Percentiles rank a stretch among this genome's conserved stretches.
Conservation (phyloP, 148 eudicot genomes). For the Gaultheria prostrata region DNA sequence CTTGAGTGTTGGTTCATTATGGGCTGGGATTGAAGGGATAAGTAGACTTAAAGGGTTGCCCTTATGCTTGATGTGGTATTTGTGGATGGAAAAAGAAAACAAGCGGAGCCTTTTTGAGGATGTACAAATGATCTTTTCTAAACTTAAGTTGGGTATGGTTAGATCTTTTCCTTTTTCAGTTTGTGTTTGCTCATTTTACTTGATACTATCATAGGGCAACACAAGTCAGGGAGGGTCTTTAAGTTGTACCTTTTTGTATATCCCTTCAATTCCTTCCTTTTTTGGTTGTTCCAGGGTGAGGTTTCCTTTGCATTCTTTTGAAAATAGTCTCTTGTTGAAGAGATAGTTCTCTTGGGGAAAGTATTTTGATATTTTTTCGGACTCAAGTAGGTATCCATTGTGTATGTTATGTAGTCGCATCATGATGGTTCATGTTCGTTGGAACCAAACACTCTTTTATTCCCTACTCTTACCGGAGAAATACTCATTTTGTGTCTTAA, state of each 20-base stretch:
- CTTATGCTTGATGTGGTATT: background rate
- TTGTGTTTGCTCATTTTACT: background rate
- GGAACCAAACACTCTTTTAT: background rate
- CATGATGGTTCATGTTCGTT: background rate
- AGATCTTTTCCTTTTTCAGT: background rate
- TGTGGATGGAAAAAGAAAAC: background rate
- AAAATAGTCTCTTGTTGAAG: too few relatives aligned
- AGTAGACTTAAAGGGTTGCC: background rate
- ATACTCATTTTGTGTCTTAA: too few relatives aligned
- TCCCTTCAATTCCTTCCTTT: background rate
- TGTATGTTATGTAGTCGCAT: background rate
- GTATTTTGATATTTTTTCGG: background rate
- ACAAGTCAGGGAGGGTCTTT: background rate
- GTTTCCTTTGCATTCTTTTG: too few relatives aligned
- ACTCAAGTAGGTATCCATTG: background rate
- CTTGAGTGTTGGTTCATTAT: background rate
- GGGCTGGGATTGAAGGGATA: background rate
- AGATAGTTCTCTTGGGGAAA: background rate
- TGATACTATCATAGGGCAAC: background rate
- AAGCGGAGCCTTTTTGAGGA: background rate
- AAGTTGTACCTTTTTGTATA: background rate
- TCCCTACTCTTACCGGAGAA: background rate
- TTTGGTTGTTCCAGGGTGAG: background rate
- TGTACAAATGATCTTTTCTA: background rate
- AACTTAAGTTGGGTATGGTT: background rate